Evolutionary conservation across 306 rosid species (phyloP).

Genomic region (Quercus wislizeni): DNA sequence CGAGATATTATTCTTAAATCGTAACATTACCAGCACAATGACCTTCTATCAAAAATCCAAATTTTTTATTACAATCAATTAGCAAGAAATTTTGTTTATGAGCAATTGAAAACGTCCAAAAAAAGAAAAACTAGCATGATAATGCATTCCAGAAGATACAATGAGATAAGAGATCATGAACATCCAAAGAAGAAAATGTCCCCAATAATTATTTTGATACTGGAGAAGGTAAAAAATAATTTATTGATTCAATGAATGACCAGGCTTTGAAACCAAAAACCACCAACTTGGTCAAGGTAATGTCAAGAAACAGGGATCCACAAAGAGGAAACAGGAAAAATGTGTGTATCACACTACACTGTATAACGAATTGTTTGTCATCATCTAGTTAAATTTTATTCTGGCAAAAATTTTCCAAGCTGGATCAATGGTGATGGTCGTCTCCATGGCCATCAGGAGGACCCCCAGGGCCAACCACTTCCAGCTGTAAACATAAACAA

Average conservation of each 20-base stretch:
- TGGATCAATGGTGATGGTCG: constrained; percentile 33
- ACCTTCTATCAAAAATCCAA: too few species aligned
- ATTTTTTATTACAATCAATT: too few species aligned
- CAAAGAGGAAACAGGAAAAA: background rate
- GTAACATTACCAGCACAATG: too few species aligned
- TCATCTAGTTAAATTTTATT: constrained; percentile 2
- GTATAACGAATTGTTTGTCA: background rate
- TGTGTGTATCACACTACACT: background rate
- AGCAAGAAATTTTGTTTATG: too few species aligned
- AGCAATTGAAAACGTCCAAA: too few species aligned
- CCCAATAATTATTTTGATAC: background rate
- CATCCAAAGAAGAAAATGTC: background rate
- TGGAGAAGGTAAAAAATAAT: background rate
- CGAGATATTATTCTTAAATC: too few species aligned
- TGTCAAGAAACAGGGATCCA: background rate
- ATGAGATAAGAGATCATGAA: background rate
- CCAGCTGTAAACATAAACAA: constrained; percentile 27
- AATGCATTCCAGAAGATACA: background rate
- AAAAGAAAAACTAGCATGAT: too few species aligned
- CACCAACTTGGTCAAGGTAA: background rate
- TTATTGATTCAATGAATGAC: background rate
- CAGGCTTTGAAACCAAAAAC: background rate
- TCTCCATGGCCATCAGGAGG: constrained; percentile 38
- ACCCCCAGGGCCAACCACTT: constrained; percentile 47
- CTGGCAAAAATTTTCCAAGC: constrained; percentile 9